Conservation (phyloP, 306 rosid species). For the Glycyrrhiza uralensis region DNA sequence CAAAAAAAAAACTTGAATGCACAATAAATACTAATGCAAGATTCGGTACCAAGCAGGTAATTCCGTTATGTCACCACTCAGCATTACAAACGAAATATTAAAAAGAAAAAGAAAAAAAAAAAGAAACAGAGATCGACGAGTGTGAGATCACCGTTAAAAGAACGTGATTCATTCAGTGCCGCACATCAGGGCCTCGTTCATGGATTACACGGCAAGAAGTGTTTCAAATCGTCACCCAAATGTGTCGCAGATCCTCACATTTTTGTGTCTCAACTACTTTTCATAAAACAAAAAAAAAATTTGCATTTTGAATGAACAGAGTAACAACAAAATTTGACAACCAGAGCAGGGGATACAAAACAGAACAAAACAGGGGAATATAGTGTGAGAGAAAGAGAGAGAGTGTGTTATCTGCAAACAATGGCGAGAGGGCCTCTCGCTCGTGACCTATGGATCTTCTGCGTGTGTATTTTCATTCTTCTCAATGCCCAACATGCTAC, state of each 20-base stretch:
- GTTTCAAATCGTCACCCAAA: neutral
- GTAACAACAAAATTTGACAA: neutral
- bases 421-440: conserved; percentile 75
- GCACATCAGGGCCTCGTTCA: neutral
- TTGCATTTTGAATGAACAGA: neutral
- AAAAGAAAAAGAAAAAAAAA: too few relatives aligned
- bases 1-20: too few relatives aligned
- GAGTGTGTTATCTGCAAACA: conserved; percentile 22
- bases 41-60: too few relatives aligned
- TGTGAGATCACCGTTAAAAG: neutral
- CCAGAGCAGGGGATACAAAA: neutral
- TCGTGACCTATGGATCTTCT: conserved; percentile 60
- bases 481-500: conserved; percentile 39
- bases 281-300: neutral
- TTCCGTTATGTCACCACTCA: neutral
- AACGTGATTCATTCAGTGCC: conserved; percentile 12
- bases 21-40: too few relatives aligned
- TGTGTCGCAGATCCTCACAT: conserved; percentile 30
- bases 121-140: neutral
- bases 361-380: conserved; percentile 5
- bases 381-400: conserved; percentile 18
- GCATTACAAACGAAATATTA: too few relatives aligned
- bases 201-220: conserved; percentile 27
- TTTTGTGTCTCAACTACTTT: conserved; percentile 8
- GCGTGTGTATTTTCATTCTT: conserved; percentile 35